Base-by-base conservation (phyloP, 768 basidiomycete genomes). In the Trametes coccinea region DNA sequence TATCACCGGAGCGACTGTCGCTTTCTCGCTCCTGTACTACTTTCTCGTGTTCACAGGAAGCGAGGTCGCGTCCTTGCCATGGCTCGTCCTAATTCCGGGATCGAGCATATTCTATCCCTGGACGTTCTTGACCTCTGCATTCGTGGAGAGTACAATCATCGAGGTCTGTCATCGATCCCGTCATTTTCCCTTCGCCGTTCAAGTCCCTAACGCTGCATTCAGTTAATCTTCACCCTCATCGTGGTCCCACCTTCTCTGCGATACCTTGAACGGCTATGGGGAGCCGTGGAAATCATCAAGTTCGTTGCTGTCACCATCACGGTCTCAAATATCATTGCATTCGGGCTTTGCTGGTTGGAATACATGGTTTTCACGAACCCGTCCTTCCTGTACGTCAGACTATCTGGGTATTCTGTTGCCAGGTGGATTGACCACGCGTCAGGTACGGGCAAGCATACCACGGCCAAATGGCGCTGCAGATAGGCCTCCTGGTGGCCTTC, bases 201-300 rank as follows among this genome's bases (percentile, higher is more conserved):
- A 6, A 0, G 34, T 11, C 34, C 5, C 59, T 68, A 48, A 63
- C 22, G 8, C 59, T 14, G 30, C 33, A 51, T 13, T 31, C 72
- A 98, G 96, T 84, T 98, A 64, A 67, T 90, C 53, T 79, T 88
- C 62, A 86, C 94, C 2, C 75, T 93, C 59, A 74, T 95, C 53
- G 82, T 89, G 60, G 82, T 98, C 9, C 90, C 93, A 45, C 83
- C 93, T 14, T 87, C 90, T 41, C 80, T 94, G 53, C 87, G 91
- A 63, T 98, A 98, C 73, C 79, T 99, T 54, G 97, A 99, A 73
- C 83, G 95, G 31, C 78, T 99, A 57, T 99, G 97, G 97, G 96
- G 97, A 43, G 82, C 88, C 46, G 68, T 88, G 17, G 95, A 98
- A 73, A 88, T 86, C 2, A 67, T 89, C 65, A 93, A 95, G 74